Conservation (phyloP, 164 flowering plant genomes). For the Pachysandra terminalis region DNA sequence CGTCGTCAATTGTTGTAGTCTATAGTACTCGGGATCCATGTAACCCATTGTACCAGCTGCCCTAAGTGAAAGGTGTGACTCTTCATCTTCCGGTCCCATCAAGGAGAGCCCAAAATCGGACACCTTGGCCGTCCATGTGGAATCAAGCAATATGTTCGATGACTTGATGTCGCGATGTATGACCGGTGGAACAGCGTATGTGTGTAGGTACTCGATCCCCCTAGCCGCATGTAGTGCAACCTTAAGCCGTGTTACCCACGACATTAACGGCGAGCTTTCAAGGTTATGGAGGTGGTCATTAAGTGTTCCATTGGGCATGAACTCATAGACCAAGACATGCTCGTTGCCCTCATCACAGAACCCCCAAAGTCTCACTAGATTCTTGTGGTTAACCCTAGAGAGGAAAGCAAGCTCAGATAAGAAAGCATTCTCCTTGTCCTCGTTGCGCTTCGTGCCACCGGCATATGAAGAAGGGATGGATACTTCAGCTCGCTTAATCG, state of each 20-base stretch:
- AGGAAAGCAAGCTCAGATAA: slow-evolving; percentile 26
- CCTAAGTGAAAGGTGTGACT: slow-evolving; percentile 10
- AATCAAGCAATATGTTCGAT: slow-evolving; percentile 31
- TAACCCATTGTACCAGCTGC: slow-evolving; percentile 38
- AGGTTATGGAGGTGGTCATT: slow-evolving; percentile 30
- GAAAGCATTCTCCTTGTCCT: slow-evolving; percentile 33
- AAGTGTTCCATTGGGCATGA: slow-evolving; percentile 34
- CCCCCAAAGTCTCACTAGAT: slow-evolving; percentile 28
- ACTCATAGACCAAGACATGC: slow-evolving; percentile 37
- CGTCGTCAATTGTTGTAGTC: slow-evolving; percentile 22
- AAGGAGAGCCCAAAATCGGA: slow-evolving; percentile 37
- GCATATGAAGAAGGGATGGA: too few relatives aligned
- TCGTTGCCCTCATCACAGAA: slow-evolving; percentile 33
- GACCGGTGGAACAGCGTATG: slow-evolving; percentile 35
- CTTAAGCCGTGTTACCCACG: slow-evolving; percentile 34
- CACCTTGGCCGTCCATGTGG: slow-evolving; percentile 30
- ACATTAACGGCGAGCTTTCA: slow-evolving; percentile 16
- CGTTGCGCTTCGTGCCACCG: too few relatives aligned
- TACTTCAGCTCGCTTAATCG: too few relatives aligned
- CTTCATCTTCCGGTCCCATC: slow-evolving; percentile 21
- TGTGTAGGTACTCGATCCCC: slow-evolving; percentile 37
- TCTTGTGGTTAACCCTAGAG: slow-evolving; percentile 37
- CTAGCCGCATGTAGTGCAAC: slow-evolving; percentile 33
- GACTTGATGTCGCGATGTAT: slow-evolving; percentile 42
- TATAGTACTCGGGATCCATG: slow-evolving; percentile 40